These are phyloP conservation scores for Plasmodium gonderi DNA, from an alignment of 169 alveolate species.

Conservation along the genomic window DNA sequence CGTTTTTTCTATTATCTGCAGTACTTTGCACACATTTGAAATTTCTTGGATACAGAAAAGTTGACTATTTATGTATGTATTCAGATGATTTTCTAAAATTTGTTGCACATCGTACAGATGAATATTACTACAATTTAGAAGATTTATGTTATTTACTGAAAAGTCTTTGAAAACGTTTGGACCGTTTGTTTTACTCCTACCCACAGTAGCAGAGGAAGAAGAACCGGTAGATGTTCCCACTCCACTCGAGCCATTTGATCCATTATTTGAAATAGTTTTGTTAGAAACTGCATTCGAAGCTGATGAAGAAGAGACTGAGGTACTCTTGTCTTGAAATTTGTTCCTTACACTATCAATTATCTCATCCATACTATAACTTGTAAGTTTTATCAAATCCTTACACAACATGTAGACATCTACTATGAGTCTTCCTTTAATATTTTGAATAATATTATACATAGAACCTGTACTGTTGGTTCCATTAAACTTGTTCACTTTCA, in stretches of 20 bases:
- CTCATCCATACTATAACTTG: conserved; percentile 65
- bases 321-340: conserved; percentile 8
- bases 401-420: conserved; percentile 41
- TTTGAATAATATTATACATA: conserved; percentile 40
- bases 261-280: too few species aligned
- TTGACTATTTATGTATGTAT: conserved; percentile 36
- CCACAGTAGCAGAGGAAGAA: not conserved
- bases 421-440: conserved; percentile 55
- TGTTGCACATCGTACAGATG: conserved; percentile 43
- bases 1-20: conserved; percentile 92
- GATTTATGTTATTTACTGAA: conserved; percentile 51
- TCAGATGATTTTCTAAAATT: conserved; percentile 27
- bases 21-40: conserved; percentile 47
- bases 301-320: too few species aligned
- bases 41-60: conserved; percentile 50
- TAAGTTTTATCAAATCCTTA: conserved; percentile 53
- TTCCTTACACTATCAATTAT: conserved; percentile 42
- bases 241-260: not conserved
- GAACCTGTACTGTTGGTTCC: conserved; percentile 68
- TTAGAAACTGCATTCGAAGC: too few species aligned
- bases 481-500: conserved; percentile 71
- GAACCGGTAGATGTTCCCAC: not conserved
- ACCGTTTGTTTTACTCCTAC: not conserved
- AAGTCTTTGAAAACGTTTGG: conserved; percentile 55
- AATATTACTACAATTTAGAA: conserved; percentile 47